Percentiles rank a stretch among this genome's conserved stretches.
Conservation (phyloP, 2,329 filamentous ascomycete genomes). For the Bertia moriformis region DNA sequence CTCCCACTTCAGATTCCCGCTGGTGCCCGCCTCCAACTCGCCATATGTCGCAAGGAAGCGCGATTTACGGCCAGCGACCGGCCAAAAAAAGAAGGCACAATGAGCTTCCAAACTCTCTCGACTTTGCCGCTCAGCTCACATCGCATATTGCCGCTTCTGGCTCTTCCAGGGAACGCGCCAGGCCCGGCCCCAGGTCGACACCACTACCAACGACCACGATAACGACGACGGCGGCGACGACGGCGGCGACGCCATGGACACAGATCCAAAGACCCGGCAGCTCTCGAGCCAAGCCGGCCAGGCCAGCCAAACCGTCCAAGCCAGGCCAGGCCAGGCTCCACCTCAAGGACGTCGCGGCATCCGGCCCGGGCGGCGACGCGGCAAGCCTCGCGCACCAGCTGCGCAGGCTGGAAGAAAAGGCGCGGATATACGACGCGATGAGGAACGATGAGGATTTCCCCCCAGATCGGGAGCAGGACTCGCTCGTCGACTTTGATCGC, state of each 20-base stretch:
- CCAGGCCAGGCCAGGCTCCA: no score
- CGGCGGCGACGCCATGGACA: no score
- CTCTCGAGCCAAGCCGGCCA: no score
- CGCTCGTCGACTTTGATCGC: constrained; percentile 81
- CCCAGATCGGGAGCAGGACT: constrained; percentile 46
- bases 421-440: constrained; percentile 73
- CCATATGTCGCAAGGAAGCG: constrained; percentile 52
- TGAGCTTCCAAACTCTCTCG: constrained; percentile 57
- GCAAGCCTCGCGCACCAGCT: constrained; percentile 57
- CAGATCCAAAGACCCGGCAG: constrained; percentile 10
- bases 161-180: constrained; percentile 24
- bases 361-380: constrained; percentile 50
- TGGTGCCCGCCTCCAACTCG: no score
- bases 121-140: constrained; percentile 79
- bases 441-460: constrained; percentile 75
- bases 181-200: constrained; percentile 15
- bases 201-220: constrained; percentile 3
- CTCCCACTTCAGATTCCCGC: no score
- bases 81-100: constrained; percentile 59
- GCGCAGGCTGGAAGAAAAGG: constrained; percentile 80
- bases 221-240: constrained; percentile 4
- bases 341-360: constrained; percentile 36
- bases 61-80: constrained; percentile 64
- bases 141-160: constrained; percentile 54
- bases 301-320: constrained; percentile 16